Evolutionary conservation across 768 basidiomycete genomes (phyloP).

Genomic region (Mrakia gelida): DNA sequence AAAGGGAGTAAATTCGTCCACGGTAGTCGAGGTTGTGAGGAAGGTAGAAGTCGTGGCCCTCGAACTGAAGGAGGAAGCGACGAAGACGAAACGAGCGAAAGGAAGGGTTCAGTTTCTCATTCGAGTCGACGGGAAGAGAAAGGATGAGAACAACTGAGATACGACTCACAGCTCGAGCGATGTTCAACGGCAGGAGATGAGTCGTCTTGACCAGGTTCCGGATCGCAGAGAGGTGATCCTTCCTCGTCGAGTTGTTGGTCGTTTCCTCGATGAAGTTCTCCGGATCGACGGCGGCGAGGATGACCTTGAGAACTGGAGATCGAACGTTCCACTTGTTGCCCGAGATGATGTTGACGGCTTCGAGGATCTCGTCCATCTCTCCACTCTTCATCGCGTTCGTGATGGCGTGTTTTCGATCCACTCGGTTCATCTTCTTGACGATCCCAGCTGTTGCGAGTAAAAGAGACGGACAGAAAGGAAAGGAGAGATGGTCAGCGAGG

Average conservation of each 20-base stretch:
- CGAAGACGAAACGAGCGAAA: background rate
- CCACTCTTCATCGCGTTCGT: constrained; percentile 66
- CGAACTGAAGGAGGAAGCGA: constrained; percentile 45
- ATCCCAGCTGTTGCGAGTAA: background rate
- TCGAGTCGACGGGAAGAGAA: background rate
- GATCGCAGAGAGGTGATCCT: constrained; percentile 50
- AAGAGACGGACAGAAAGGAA: too few relatives aligned
- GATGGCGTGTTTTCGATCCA: constrained; percentile 75
- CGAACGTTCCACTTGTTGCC: constrained; percentile 89
- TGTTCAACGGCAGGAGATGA: constrained; percentile 71
- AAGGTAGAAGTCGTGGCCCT: constrained; percentile 73
- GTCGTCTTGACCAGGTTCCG: constrained; percentile 77
- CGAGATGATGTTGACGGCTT: constrained; percentile 83
- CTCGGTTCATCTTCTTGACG: constrained; percentile 63
- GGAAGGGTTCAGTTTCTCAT: background rate
- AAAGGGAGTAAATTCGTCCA: constrained; percentile 93
- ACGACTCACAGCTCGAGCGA: constrained; percentile 64
- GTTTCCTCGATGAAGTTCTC: constrained; percentile 45
- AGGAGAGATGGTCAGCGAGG: too few relatives aligned
- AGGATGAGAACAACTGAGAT: constrained; percentile 50
- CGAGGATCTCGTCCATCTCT: constrained; percentile 76
- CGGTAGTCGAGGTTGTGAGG: constrained; percentile 98
- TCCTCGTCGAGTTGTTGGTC: background rate
- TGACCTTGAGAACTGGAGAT: constrained; percentile 65
- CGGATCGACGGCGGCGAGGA: constrained; percentile 78